Conservation (phyloP, 2,329 filamentous ascomycete species). For the Trichoderma aggressivum region DNA sequence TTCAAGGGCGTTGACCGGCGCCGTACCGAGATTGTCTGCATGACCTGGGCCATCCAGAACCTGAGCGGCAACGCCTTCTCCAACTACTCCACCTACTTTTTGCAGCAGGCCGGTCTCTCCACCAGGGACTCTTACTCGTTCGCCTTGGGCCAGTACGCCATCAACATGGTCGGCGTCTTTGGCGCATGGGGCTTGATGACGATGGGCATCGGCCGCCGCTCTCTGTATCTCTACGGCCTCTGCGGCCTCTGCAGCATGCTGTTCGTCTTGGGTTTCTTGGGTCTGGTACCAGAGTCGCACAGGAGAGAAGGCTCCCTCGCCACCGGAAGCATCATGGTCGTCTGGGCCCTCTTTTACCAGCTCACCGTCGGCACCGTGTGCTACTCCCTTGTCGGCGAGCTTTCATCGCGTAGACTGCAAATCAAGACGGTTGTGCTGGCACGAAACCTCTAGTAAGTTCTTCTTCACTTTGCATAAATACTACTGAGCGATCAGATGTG, state of each 20-base stretch:
- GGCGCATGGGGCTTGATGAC: conserved; percentile 80
- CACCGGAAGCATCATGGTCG: conserved; percentile 80
- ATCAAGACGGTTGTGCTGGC: conserved; percentile 91
- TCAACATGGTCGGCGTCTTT: conserved; percentile 78
- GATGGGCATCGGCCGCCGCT: conserved; percentile 68
- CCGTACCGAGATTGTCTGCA: conserved; percentile 68
- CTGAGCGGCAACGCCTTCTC: conserved; percentile 62
- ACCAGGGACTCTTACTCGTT: conserved; percentile 54
- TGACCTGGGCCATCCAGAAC: conserved; percentile 63
- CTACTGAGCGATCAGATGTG: background rate
- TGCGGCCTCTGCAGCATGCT: conserved; percentile 73
- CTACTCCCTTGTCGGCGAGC: conserved; percentile 82
- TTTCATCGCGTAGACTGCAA: conserved; percentile 77
- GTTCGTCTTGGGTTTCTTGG: conserved; percentile 78
- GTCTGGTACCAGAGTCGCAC: conserved; percentile 62
- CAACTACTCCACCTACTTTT: conserved; percentile 64
- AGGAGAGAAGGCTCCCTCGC: conserved; percentile 63
- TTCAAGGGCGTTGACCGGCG: conserved; percentile 76
- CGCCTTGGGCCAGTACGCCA: conserved; percentile 61
- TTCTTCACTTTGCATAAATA: background rate
- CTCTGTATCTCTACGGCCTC: conserved; percentile 73
- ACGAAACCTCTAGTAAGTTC: conserved; percentile 65
- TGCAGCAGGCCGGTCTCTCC: conserved; percentile 56
- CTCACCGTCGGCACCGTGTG: conserved; percentile 84
- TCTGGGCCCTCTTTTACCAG: conserved; percentile 81